A percentile compares a stretch with the other conserved stretches of the same genome.
Conservation (phyloP, 345 rosid species). For the Sisymbrium altissimum region DNA sequence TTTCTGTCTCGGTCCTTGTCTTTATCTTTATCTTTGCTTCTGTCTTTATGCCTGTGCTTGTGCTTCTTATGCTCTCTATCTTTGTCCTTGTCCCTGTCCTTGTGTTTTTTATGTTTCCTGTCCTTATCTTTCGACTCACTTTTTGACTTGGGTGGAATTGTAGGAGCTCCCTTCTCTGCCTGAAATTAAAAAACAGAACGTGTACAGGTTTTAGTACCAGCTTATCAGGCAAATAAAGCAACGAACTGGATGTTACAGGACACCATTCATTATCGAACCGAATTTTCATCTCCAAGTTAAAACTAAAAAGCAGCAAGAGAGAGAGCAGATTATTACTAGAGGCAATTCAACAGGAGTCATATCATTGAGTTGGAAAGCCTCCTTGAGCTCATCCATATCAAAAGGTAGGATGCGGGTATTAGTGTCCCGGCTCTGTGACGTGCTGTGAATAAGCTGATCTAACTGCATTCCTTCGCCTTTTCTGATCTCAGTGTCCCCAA, state of each 20-base stretch:
- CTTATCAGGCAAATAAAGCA: background rate
- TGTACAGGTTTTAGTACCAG: constrained; percentile 3
- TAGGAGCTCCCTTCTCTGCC: constrained; percentile 82
- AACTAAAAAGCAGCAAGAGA: background rate
- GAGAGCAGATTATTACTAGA: constrained; percentile 42
- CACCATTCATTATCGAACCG: background rate
- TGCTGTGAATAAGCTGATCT: constrained; percentile 63
- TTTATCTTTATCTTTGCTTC: constrained; percentile 77
- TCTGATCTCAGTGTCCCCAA: constrained; percentile 77
- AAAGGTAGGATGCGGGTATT: constrained; percentile 59
- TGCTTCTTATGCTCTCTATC: constrained; percentile 92
- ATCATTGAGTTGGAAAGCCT: constrained; percentile 76
- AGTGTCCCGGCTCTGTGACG: constrained; percentile 41
- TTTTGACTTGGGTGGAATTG: constrained; percentile 65
- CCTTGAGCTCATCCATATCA: constrained; percentile 64
- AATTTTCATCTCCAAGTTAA: background rate
- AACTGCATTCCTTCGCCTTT: constrained; percentile 94
- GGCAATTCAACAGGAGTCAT: constrained; percentile 61
- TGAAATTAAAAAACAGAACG: constrained; percentile 18
- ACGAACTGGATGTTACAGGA: background rate
- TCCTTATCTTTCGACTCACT: constrained; percentile 76
- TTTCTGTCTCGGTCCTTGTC: constrained; percentile 74
- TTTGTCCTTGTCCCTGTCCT: constrained; percentile 78
- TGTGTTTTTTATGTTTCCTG: constrained; percentile 89
- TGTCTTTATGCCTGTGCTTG: constrained; percentile 80